phyloP scores from a whole-genome alignment of 306 rosid species.

The Echinosophora koreensis region DNA sequence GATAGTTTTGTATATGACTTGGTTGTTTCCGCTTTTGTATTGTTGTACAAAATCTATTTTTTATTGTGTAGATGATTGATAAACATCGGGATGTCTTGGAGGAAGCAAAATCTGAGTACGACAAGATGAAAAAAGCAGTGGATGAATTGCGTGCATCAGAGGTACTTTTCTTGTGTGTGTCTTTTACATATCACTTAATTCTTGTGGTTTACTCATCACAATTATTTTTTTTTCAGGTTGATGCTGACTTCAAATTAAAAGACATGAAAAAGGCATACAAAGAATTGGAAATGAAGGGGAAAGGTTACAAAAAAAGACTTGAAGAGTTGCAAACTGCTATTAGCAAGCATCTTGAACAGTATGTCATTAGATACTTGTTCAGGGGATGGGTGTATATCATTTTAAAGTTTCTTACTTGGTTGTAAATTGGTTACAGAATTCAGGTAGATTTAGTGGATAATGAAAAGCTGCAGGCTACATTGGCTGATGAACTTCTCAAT shows the following conservation, averaged over 20 bases:
- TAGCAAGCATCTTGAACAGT: slow-evolving; percentile 93
- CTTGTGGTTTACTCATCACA: slow-evolving; percentile 35
- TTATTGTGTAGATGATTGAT: slow-evolving; percentile 67
- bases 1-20: slow-evolving; percentile 6
- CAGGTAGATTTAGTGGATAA: slow-evolving; percentile 84
- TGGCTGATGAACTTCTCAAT: slow-evolving; percentile 65
- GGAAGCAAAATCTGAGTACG: slow-evolving; percentile 70
- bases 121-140: slow-evolving; percentile 70
- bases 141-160: slow-evolving; percentile 86
- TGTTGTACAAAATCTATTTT: slow-evolving; percentile 37
- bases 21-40: slow-evolving; percentile 5
- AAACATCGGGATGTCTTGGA: slow-evolving; percentile 72
- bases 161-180: slow-evolving; percentile 56
- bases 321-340: slow-evolving; percentile 78
- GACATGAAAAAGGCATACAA: slow-evolving; percentile 81
- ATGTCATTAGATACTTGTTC: slow-evolving; percentile 49
- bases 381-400: slow-evolving; percentile 33
- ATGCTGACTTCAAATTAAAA: slow-evolving; percentile 84
- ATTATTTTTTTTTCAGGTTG: slow-evolving; percentile 66
- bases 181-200: slow-evolving; percentile 22
- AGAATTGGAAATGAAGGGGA: slow-evolving; percentile 82
- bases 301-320: slow-evolving; percentile 76
- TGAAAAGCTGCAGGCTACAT: slow-evolving; percentile 78
- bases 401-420: slow-evolving; percentile 37
- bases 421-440: slow-evolving; percentile 64